A percentile compares a stretch with the other conserved stretches of the same genome.
phyloP scores from a whole-genome alignment of 345 rosid species.

The sweet orange (Citrus sinensis) region DVS_A1.0 CM039167.1:16355001-16355500 shows the following conservation, averaged over 20 bases:
- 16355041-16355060: not conserved
- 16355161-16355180: conserved; percentile 99
- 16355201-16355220: conserved; percentile 83
- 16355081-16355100: not conserved
- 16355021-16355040: not conserved
- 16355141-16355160: conserved; percentile 99
- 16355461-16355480: not conserved
- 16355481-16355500: not conserved
- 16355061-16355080: not conserved
- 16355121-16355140: conserved; percentile 84
- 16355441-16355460: too few species aligned
- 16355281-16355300: not conserved
- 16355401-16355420: not conserved
- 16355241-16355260: conserved; percentile 99
- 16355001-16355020: conserved; percentile 4
- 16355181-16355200: conserved; percentile 92
- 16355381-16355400: not conserved
- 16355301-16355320: not conserved
- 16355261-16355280: conserved; percentile 77
- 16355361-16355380: not conserved
- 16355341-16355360: not conserved
- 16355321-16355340: not conserved
- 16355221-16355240: conserved; percentile 96
- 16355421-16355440: not conserved
- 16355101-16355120: conserved; percentile 19